Evolutionary conservation across 441 rosid species (phyloP), one percentile per base, ranked within the genome.

Genomic region (Gossypium davidsonii): DNA sequence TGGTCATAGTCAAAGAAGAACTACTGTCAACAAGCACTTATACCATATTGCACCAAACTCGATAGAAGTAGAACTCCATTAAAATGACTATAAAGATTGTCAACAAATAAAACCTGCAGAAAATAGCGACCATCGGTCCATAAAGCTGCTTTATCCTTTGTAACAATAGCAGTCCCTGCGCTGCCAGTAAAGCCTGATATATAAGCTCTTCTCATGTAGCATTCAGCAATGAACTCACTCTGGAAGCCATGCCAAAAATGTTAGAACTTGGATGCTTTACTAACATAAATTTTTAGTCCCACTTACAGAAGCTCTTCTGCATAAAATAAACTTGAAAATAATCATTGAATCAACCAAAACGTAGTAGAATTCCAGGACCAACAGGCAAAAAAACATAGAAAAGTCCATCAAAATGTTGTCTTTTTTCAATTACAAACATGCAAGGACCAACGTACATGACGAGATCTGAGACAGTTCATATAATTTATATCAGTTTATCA

Each of bases 91-190:
- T 6, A 72, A 44, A n/a, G 42, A 11, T 28, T 46, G 14, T 17
- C 3, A 69, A 69, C 48, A 15, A 31, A 31, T 23, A 2, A 25
- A 72, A 60, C 99, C 99, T 92, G 99, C 74, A 95, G 98, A 86
- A 95, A 95, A 77, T 95, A 95, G 31, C 99, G 92, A 46, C 98
- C 98, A 77, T 95, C 99, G 2, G 99, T 94, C 99, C 99, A 94
- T 15, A 94, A 82, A 77, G 96, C 97, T 20, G 99, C 99, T 75
- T 88, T 90, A 73, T 91, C 97, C 80, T 86, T 95, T 4, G 98
- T 92, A 73, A 95, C 85, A 81, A 95, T 85, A 59, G 93, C 96
- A 44, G 91, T 92, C 62, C 97, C 99, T 52, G 99, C 96, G 83
- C 98, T 92, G 69, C 99, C 99, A 0, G 94, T 90, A 81, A 95